A percentile compares a stretch with the other conserved stretches of the same genome.
Conservation (phyloP, 2,329 filamentous ascomycete species). For the Lasiodiplodia citricola region DNA sequence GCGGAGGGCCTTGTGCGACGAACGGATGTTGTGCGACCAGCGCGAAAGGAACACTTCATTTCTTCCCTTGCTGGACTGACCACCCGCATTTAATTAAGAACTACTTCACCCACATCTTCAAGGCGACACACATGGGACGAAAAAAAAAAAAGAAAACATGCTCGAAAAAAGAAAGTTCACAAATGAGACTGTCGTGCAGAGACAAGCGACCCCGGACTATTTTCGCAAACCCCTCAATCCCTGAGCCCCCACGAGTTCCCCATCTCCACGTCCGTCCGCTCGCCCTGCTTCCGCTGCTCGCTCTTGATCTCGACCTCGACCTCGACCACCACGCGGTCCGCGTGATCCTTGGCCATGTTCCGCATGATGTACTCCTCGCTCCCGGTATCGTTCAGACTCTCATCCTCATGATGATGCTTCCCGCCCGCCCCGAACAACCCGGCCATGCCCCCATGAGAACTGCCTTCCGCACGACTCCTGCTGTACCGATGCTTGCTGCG, state of each 20-base stretch:
- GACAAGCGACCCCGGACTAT: background rate
- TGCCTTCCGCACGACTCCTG: background rate
- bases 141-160: background rate
- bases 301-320: background rate
- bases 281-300: background rate
- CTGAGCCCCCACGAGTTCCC: background rate
- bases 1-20: background rate
- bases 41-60: background rate
- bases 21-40: background rate
- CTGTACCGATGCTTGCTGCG: background rate
- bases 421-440: background rate
- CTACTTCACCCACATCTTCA: background rate
- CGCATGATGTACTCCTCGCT: slow-evolving; percentile 11
- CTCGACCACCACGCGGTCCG: background rate
- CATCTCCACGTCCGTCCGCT: slow-evolving; percentile 1
- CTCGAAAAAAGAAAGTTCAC: background rate
- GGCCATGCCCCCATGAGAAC: background rate
- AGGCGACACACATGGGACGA: background rate
- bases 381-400: background rate
- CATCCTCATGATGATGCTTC: background rate
- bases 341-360: background rate
- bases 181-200: background rate
- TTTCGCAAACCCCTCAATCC: background rate
- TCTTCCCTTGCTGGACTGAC: background rate
- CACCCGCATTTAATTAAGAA: background rate